These are phyloP conservation scores for Immersiporthe knoxdaviesiana DNA, from an alignment of 2,329 filamentous ascomycete genomes.

Conservation along the genomic window DNA sequence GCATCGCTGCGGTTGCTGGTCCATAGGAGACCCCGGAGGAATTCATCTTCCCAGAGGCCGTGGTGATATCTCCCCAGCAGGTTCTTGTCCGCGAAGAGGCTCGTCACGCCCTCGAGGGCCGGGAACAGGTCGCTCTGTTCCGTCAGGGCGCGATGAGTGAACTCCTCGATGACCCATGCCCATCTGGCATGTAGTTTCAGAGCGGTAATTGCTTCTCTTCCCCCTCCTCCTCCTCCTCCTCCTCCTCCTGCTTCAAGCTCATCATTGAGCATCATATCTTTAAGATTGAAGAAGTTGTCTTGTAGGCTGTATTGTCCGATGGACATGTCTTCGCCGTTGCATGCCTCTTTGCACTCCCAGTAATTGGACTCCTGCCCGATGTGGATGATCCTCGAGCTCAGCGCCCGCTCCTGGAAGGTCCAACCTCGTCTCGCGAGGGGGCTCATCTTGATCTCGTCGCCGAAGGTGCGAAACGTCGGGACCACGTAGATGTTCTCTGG, in stretches of 20 bases:
- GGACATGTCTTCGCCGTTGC: slow-evolving; percentile 5
- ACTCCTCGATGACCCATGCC: slow-evolving; percentile 3
- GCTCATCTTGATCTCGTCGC: not conserved
- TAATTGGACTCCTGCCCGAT: slow-evolving; percentile 5
- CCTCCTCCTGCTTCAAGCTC: too few species aligned
- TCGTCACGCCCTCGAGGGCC: not conserved
- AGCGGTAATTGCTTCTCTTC: not conserved
- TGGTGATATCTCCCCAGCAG: not conserved
- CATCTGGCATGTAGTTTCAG: slow-evolving; percentile 6
- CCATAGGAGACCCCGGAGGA: slow-evolving; percentile 6
- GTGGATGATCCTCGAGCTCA: not conserved
- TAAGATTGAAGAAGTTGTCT: slow-evolving; percentile 8
- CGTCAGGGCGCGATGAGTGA: not conserved
- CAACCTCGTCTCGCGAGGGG: slow-evolving; percentile 3
- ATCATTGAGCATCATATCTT: not conserved
- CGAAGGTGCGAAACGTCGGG: slow-evolving; percentile 2
- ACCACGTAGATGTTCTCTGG: not conserved
- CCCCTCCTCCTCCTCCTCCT: not conserved
- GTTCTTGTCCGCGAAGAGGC: slow-evolving; percentile 5
- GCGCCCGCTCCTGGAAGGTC: slow-evolving; percentile 4
- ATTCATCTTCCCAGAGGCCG: slow-evolving; percentile 1
- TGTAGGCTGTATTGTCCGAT: not conserved
- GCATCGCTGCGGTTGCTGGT: not conserved
- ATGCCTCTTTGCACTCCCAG: slow-evolving; percentile 9
- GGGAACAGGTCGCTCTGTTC: slow-evolving; percentile 1